Evolutionary conservation across 768 basidiomycete genomes (phyloP), one percentile per base, ranked within the genome.

Genomic region (Crepidotus variabilis): DNA sequence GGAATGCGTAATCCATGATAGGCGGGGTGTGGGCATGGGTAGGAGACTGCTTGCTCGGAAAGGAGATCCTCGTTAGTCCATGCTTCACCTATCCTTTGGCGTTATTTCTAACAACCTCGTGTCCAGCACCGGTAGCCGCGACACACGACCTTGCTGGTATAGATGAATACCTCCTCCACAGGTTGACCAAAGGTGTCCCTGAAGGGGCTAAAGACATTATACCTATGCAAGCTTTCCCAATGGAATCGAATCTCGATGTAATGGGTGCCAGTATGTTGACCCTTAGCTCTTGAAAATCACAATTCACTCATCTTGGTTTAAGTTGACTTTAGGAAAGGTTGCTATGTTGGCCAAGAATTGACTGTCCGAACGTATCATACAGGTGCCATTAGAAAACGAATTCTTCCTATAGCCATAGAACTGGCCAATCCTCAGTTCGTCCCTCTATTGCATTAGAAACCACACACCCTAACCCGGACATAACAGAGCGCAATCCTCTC

Each of bases 311-410:
- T 28, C 28, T 8, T 4, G 28, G 22, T 60, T 52, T 43, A 46
- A 78, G 95, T 98, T 67, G 94, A 98, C 71, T 98, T 97, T 70
- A 78, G 92, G 55, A 99, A 99, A 74, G 97, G 97, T 2, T 99
- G 97, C 67, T 98, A 98, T 66, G 88, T 98, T 5, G 97, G 97
- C 8, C 97, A 99, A 76, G 97, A 98, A 65, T 78, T 98, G 39
- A 98, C 95, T 0, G 95, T 97, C 6, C 84, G 97, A 51, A 98
- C 96, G 35, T 96, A 96, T 70, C 94, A 98, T 69, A 98, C 90
- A 6, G 97, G 97, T 10, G 79, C 88, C 23, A 76, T 97, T 45
- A 80, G 97, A 59, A 98, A 98, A 70, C 85, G 97, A 11, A 90
- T 95, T 32, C 72, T 94, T 10, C 94, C 94, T 1, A 82, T 98